Percentiles rank a stretch among this genome's conserved stretches.
These are phyloP conservation scores for Entelexis sorbosivorans DNA, from an alignment of 1,139 yeast genomes.

Conservation along the genomic window DNA sequence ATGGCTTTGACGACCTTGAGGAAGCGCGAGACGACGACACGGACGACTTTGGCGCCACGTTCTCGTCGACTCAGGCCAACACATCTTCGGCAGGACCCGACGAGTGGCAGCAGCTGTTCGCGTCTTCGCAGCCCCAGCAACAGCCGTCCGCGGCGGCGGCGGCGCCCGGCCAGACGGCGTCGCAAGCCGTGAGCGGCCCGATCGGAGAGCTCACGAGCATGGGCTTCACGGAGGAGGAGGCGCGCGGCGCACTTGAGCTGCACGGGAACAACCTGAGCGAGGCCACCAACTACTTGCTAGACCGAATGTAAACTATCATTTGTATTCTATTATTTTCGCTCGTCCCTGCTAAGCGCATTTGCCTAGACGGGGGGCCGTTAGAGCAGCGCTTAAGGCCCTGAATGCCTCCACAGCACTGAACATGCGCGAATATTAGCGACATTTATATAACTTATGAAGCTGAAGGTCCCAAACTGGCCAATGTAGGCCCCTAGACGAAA, in stretches of 20 bases:
- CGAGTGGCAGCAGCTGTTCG: constrained; percentile 92
- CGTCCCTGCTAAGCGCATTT: no score
- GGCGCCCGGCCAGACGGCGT: constrained; percentile 1
- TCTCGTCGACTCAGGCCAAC: not conserved
- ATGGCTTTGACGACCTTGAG: constrained; percentile 35
- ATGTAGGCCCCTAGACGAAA: no score
- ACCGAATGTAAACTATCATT: constrained; percentile 28
- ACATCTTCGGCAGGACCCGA: constrained; percentile 34
- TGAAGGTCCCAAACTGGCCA: no score
- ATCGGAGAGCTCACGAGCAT: constrained; percentile 65
- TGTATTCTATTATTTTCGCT: constrained; percentile 1
- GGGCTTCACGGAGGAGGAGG: constrained; percentile 69
- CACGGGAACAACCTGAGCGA: constrained; percentile 68
- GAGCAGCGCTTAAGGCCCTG: no score
- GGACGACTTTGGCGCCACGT: constrained; percentile 9
- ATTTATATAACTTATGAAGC: no score
- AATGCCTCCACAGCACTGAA: no score
- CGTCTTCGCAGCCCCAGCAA: not conserved
- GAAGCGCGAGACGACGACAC: constrained; percentile 25
- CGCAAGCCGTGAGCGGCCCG: constrained; percentile 24
- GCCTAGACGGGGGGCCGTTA: no score
- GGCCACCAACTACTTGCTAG: constrained; percentile 75
- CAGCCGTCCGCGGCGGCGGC: not conserved
- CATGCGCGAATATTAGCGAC: no score
- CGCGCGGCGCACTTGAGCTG: constrained; percentile 54